A percentile compares a stretch with the other conserved stretches of the same genome.
phyloP scores from a whole-genome alignment of 2,329 filamentous ascomycete species.

The Fragosphaeria purpurea region DNA sequence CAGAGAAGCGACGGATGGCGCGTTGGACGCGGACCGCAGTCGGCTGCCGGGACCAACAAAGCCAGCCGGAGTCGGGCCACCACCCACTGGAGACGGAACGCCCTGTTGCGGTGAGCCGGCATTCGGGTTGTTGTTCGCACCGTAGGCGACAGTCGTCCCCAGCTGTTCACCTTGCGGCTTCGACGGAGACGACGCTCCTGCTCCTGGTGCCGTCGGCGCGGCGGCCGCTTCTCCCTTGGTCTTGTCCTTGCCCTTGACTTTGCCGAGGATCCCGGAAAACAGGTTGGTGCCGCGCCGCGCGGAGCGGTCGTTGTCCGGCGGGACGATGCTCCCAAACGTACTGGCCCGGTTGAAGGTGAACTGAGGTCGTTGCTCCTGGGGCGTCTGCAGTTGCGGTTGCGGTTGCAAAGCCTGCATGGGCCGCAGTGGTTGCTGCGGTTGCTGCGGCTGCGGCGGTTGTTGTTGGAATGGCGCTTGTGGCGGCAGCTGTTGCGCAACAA shows the following conservation, averaged over 20 bases:
- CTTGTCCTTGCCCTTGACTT: constrained; percentile 6
- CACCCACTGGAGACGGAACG: no score
- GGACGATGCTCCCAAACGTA: constrained; percentile 8
- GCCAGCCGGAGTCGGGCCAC: no score
- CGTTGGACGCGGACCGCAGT: constrained; percentile 4
- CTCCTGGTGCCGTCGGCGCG: no score
- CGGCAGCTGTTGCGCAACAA: neutral
- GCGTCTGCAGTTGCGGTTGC: constrained; percentile 5
- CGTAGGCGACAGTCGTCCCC: no score
- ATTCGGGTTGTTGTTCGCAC: no score
- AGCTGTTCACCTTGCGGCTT: no score
- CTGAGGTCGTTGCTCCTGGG: neutral
- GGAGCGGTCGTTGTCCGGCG: neutral
- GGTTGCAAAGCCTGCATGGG: neutral
- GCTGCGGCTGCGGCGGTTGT: constrained; percentile 2
- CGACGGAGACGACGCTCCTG: no score
- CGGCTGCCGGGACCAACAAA: neutral
- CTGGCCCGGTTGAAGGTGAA: constrained; percentile 1
- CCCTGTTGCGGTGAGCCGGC: no score
- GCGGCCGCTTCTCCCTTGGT: neutral
- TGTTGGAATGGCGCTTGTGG: neutral
- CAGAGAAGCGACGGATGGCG: neutral
- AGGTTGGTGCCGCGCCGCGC: constrained; percentile 3
- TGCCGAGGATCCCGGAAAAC: constrained; percentile 10
- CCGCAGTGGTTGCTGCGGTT: constrained; percentile 3